Evolutionary conservation across 1,139 yeast species (phyloP), one percentile per base, ranked within the genome.

Genomic region (Taphrina pruni): DNA sequence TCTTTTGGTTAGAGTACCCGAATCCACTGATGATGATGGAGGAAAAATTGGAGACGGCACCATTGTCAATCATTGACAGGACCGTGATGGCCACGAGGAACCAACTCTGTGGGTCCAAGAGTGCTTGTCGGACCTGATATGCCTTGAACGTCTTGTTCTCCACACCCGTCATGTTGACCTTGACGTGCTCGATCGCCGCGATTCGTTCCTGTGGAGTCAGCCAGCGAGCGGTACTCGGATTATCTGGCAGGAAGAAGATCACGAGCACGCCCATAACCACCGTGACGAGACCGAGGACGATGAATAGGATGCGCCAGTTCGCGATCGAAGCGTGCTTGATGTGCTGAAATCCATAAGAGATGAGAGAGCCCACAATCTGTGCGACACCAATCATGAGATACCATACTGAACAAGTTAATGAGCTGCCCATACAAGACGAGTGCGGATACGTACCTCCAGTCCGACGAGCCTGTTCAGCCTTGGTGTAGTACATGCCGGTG

Each of bases 401-500:
- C 71, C 88, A 87, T 32, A 84, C 74, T 56, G 36, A 6, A n/a
- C 43, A 8, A 11, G 6, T 55, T 35, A 55, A 43, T 21, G 4
- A 35, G 32, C 32, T n/a, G 32, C 32, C 14, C 43, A 2, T 32
- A 17, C 6, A 1, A 3, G 17, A 35, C 17, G 36, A 26, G 12
- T 3, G 8, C 35, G 5, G 20, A 20, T 7, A 54, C 46, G 3
- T 12, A 56, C 60, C 38, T 39, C 88, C 88, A 17, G 71, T 65
- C 7, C 73, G 70, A 83, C 81, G 72, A 83, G 83, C 87, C 86
- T 86, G 71, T 81, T 75, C 45, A 81, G 80, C 66, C 82, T 83
- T 73, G 78, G 80, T 83, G 77, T 84, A 86, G 82, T 85, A 87
- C 75, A 83, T 85, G 20, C 84, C 80, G 8, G 88, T 85, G 57